Percentiles rank a stretch among this genome's conserved stretches.
Evolutionary conservation across 1,284 basidiomycete genomes (phyloP).

Genomic region (Cerioporus squamosus): DNA sequence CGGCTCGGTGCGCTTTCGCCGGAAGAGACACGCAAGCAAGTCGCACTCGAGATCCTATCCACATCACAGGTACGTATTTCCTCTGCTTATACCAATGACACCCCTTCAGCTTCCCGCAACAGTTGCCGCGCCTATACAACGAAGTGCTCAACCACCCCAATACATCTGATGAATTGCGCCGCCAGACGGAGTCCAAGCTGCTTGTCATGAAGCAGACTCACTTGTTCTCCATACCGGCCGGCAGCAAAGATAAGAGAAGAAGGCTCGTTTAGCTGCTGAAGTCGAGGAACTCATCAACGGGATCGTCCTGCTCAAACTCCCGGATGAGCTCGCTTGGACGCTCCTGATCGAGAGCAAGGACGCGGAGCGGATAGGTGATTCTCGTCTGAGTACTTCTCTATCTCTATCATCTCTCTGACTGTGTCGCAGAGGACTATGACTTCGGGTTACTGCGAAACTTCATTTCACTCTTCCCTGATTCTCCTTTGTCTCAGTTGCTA

Average conservation of each 20-base stretch:
- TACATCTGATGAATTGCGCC: constrained; percentile 74
- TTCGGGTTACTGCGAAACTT: constrained; percentile 66
- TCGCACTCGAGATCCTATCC: constrained; percentile 64
- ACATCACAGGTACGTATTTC: constrained; percentile 55
- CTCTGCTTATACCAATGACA: background rate
- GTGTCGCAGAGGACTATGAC: constrained; percentile 65
- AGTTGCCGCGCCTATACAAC: constrained; percentile 75
- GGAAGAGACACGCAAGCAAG: constrained; percentile 69
- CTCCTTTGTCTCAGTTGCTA: constrained; percentile 62
- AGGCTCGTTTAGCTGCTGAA: constrained; percentile 57
- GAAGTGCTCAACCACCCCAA: constrained; percentile 79
- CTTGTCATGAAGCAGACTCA: constrained; percentile 64
- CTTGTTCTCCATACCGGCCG: constrained; percentile 55
- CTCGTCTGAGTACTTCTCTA: background rate
- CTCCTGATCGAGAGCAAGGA: constrained; percentile 82
- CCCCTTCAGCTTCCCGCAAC: constrained; percentile 5
- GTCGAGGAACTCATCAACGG: constrained; percentile 75
- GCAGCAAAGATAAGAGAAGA: constrained; percentile 48
- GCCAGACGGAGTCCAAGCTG: constrained; percentile 72
- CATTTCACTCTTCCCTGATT: constrained; percentile 69
- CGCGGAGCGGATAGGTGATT: constrained; percentile 67
- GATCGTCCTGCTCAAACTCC: constrained; percentile 73
- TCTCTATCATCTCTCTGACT: background rate
- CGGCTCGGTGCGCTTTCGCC: constrained; percentile 74
- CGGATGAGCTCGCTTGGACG: constrained; percentile 81